phyloP scores from a whole-genome alignment of 2,329 filamentous ascomycete genomes.

The Sarocladium brachiariae region DNA sequence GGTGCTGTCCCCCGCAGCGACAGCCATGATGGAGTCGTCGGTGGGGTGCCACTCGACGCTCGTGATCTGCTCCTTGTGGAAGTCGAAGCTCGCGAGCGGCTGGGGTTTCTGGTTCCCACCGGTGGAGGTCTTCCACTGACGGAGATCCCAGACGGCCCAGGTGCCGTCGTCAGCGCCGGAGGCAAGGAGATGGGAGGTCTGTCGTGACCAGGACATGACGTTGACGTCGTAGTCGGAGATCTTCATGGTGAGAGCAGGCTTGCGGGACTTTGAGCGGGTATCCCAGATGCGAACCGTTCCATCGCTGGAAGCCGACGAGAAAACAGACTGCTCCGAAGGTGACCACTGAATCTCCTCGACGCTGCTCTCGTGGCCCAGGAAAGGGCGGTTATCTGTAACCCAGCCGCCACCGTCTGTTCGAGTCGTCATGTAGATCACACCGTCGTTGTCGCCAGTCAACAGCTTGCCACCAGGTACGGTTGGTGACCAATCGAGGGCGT shows the following conservation, averaged over 20 bases:
- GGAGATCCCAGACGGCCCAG: conserved; percentile 94
- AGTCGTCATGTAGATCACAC: conserved; percentile 82
- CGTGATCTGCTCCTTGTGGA: conserved; percentile 95
- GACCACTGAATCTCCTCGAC: conserved; percentile 98
- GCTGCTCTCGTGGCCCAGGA: conserved; percentile 75
- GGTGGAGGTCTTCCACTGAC: conserved; percentile 68
- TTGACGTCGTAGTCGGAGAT: conserved; percentile 86
- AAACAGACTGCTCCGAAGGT: conserved; percentile 85
- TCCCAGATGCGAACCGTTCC: conserved; percentile 97
- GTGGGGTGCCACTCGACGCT: conserved; percentile 96
- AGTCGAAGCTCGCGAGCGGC: conserved; percentile 87
- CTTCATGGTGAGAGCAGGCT: conserved; percentile 79
- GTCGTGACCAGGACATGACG: conserved; percentile 89
- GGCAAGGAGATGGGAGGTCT: conserved; percentile 83
- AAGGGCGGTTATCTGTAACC: conserved; percentile 77
- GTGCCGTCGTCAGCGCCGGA: conserved; percentile 89
- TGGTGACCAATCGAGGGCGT: conserved; percentile 95
- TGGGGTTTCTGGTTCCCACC: conserved; percentile 51
- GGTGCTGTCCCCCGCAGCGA: conserved; percentile 88
- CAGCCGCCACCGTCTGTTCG: conserved; percentile 83
- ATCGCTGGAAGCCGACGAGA: conserved; percentile 88
- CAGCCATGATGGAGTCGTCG: conserved; percentile 90
- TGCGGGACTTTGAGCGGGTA: conserved; percentile 79
- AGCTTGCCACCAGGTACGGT: conserved; percentile 71
- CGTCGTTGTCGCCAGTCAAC: conserved; percentile 84